Evolutionary conservation across 129 eudicot species (phyloP).

Genomic region (Kitagawia praeruptora): DNA sequence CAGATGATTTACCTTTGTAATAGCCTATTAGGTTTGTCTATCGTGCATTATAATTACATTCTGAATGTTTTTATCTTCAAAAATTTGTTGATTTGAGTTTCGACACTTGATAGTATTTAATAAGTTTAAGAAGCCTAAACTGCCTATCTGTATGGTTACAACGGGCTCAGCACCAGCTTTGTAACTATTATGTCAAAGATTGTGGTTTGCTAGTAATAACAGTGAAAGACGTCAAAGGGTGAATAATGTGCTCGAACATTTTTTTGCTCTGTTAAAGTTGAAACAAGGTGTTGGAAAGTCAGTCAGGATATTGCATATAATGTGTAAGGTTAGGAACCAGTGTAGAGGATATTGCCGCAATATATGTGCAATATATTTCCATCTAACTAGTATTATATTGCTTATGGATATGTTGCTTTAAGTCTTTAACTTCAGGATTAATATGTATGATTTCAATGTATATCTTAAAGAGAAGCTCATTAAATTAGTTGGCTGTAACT

Average conservation of each 20-base stretch:
- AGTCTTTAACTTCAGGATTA: background rate
- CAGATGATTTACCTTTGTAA: background rate
- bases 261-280: background rate
- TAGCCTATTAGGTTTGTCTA: too few species aligned
- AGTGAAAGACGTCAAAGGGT: background rate
- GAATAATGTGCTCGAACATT: background rate
- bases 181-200: background rate
- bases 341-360: background rate
- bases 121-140: background rate
- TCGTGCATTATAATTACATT: background rate
- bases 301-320: background rate
- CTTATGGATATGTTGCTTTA: background rate
- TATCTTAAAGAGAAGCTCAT: background rate
- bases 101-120: background rate
- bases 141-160: background rate
- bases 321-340: background rate
- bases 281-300: background rate
- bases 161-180: background rate
- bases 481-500: background rate
- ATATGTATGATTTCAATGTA: background rate
- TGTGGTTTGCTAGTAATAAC: background rate
- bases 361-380: background rate
- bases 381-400: background rate
- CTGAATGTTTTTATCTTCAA: too few species aligned
- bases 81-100: background rate